phyloP scores from a whole-genome alignment of 164 flowering plant genomes.

The Vitis cinerea region DNA sequence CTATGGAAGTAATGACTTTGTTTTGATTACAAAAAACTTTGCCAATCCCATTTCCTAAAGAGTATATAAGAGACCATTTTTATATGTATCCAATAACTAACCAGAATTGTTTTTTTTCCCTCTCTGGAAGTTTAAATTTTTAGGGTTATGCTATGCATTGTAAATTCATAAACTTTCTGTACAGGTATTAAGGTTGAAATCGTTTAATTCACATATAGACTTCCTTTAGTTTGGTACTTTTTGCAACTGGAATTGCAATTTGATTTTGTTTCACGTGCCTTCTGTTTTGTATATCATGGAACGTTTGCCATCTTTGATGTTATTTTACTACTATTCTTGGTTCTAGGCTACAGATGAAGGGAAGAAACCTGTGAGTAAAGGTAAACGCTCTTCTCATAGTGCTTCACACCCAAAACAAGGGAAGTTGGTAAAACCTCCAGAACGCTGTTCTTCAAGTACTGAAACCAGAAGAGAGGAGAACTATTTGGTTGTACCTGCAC shows the following conservation, averaged over 20 bases:
- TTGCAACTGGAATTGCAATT: no score
- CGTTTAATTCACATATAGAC: no score
- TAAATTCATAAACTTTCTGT: no score
- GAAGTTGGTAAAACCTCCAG: constrained; percentile 36
- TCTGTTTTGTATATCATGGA: neutral
- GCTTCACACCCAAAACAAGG: constrained; percentile 37
- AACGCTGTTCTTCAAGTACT: constrained; percentile 36
- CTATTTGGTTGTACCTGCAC: constrained; percentile 18
- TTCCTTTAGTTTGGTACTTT: no score
- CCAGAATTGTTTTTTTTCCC: no score
- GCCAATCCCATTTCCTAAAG: no score
- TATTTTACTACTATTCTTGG: neutral
- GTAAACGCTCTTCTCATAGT: constrained; percentile 39
- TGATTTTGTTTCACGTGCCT: neutral
- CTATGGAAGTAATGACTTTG: neutral
- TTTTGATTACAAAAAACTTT: no score
- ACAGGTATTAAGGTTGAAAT: no score
- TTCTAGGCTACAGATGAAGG: constrained; percentile 32
- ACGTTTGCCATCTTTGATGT: neutral
- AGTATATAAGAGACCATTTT: no score
- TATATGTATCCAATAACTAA: no score
- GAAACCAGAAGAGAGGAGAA: constrained; percentile 42
- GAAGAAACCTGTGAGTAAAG: constrained; percentile 34
- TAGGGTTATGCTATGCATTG: no score
- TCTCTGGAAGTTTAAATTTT: no score